Evolutionary conservation across 352 stramenopile genomes (phyloP).

Genomic region (Phytophthora pluvialis): DNA sequence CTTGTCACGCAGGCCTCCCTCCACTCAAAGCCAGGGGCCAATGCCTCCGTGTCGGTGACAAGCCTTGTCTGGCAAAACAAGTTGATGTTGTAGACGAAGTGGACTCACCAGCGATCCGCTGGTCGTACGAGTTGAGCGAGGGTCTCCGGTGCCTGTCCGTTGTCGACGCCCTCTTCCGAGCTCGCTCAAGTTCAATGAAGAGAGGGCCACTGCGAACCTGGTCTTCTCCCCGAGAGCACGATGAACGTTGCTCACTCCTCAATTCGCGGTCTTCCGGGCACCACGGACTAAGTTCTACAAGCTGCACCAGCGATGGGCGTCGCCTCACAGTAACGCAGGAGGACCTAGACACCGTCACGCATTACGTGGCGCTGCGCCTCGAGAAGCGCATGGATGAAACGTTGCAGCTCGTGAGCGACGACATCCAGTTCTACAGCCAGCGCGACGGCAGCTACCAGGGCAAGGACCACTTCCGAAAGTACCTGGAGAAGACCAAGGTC

Average conservation of each 20-base stretch:
- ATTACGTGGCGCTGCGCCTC: conserved; percentile 51
- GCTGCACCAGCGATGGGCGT: conserved; percentile 35
- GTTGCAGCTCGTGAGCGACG: conserved; percentile 59
- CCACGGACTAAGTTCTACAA: neutral
- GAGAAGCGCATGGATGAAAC: conserved; percentile 48
- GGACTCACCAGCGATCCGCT: conserved; percentile 11
- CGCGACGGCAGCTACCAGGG: conserved; percentile 53
- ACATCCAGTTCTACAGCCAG: conserved; percentile 61
- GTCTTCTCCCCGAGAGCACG: neutral
- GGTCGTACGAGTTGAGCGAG: neutral
- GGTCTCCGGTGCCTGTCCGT: neutral
- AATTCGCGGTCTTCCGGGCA: conserved; percentile 15
- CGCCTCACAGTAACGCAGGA: conserved; percentile 36
- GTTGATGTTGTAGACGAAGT: conserved; percentile 13
- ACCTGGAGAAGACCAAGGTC: conserved; percentile 63
- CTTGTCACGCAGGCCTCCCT: no score
- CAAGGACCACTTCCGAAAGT: conserved; percentile 48
- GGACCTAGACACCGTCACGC: conserved; percentile 50
- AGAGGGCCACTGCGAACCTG: conserved; percentile 21
- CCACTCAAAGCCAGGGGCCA: no score
- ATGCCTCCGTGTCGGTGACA: neutral
- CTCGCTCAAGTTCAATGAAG: conserved; percentile 21
- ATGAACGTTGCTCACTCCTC: conserved; percentile 14
- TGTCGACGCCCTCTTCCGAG: neutral
- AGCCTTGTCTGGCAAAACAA: neutral